Evolutionary conservation across 768 basidiomycete genomes (phyloP).

Genomic region (Termitomyces sp.): DNA sequence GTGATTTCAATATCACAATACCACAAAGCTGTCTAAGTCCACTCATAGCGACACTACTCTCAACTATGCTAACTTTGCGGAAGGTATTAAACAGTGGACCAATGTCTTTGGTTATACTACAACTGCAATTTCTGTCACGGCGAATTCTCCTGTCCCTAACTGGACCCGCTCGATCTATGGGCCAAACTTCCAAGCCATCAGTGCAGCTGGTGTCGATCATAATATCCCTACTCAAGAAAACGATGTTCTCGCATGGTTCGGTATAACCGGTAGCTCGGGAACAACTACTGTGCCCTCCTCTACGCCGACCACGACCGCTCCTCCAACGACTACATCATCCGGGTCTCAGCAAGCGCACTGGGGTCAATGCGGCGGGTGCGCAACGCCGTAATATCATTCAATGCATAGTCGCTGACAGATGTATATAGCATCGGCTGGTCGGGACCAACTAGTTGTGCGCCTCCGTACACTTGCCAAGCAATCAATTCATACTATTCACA

Average conservation of each 20-base stretch:
- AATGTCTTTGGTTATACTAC: constrained; percentile 43
- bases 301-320: constrained; percentile 13
- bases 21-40: background rate
- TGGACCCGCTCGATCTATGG: constrained; percentile 48
- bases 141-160: constrained; percentile 37
- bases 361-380: constrained; percentile 20
- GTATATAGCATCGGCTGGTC: constrained; percentile 21
- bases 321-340: constrained; percentile 12
- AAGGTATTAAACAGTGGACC: constrained; percentile 54
- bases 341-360: constrained; percentile 16
- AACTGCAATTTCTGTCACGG: constrained; percentile 32
- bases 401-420: background rate
- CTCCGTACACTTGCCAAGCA: constrained; percentile 18
- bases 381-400: background rate
- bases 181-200: constrained; percentile 44
- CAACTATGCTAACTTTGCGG: constrained; percentile 42
- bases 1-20: background rate
- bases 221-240: constrained; percentile 45
- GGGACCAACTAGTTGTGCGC: constrained; percentile 21
- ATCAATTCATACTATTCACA: constrained; percentile 20
- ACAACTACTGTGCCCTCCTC: constrained; percentile 11
- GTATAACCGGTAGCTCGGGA: constrained; percentile 26
- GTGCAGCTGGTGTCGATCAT: constrained; percentile 43
- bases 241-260: constrained; percentile 44
- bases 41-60: constrained; percentile 44